Evolutionary conservation across 306 rosid species (phyloP).

Genomic region (Erythrophleum fordii): DNA sequence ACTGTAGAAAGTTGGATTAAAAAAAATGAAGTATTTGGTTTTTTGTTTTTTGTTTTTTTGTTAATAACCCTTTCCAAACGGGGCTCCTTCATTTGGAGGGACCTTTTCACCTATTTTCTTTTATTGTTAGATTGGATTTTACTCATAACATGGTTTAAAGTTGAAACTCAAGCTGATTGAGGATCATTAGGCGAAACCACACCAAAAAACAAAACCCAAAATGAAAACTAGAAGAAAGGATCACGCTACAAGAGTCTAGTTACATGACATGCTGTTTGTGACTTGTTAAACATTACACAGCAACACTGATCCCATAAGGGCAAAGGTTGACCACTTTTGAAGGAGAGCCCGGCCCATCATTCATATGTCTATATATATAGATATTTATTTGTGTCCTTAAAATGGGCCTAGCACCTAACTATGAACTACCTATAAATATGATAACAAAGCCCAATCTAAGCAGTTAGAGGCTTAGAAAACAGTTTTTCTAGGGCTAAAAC

Average conservation of each 20-base stretch:
- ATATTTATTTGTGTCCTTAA: too few species aligned
- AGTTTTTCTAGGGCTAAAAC: neutral
- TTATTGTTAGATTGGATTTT: neutral
- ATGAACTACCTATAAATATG: neutral
- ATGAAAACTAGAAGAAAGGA: neutral
- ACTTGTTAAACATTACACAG: neutral
- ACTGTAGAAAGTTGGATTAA: too few species aligned
- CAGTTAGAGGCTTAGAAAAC: neutral
- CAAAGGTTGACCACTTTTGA: neutral
- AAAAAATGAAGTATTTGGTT: too few species aligned
- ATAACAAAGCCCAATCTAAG: slow-evolving; percentile 4
- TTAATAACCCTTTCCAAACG: too few species aligned
- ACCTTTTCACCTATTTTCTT: too few species aligned
- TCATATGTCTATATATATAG: neutral
- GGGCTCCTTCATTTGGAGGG: too few species aligned
- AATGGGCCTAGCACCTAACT: slow-evolving; percentile 3
- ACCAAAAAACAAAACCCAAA: neutral
- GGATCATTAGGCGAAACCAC: neutral
- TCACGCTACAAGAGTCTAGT: neutral
- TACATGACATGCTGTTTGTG: neutral
- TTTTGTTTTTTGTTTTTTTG: too few species aligned
- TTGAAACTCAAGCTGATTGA: neutral
- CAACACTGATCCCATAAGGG: slow-evolving; percentile 9
- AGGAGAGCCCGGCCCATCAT: slow-evolving; percentile 13
- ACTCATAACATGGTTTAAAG: neutral